Conservation (phyloP, 2,329 filamentous ascomycete genomes). For the Monosporascus sp. region DNA sequence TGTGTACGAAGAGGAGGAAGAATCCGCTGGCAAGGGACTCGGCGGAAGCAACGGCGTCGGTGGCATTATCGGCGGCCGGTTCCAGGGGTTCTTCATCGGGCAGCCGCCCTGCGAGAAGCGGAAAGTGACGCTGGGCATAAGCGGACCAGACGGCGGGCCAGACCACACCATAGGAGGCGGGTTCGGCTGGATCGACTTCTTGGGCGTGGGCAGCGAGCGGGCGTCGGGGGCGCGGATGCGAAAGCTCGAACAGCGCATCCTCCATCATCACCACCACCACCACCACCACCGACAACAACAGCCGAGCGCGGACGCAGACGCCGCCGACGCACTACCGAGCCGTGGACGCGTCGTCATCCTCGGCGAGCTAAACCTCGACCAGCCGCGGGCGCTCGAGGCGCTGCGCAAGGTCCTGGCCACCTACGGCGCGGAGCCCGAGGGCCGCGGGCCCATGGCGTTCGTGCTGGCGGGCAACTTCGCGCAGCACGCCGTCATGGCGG, state of each 20-base stretch:
- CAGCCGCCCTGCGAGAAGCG: conserved; percentile 88
- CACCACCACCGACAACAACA: conserved; percentile 26
- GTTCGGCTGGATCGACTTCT: conserved; percentile 96
- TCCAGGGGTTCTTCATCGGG: conserved; percentile 84
- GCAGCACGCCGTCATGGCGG: conserved; percentile 58
- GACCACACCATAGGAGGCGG: conserved; percentile 67
- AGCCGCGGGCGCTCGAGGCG: conserved; percentile 74
- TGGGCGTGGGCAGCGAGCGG: conserved; percentile 85
- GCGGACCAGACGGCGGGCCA: conserved; percentile 50
- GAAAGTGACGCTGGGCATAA: conserved; percentile 70
- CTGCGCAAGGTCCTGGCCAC: conserved; percentile 71
- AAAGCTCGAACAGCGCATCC: conserved; percentile 65
- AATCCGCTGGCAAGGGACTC: conserved; percentile 62
- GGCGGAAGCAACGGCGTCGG: conserved; percentile 79
- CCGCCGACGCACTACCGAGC: conserved; percentile 24
- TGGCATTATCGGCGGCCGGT: conserved; percentile 85
- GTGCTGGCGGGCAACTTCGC: conserved; percentile 83
- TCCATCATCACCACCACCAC: conserved; percentile 35
- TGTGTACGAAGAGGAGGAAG: conserved; percentile 91
- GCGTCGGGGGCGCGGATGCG: conserved; percentile 81
- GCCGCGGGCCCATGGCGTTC: conserved; percentile 70
- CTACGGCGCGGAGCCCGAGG: conserved; percentile 63
- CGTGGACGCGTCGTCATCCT: conserved; percentile 66
- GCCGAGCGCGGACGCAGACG: conserved; percentile 21
- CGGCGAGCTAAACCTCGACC: conserved; percentile 82